Evolutionary conservation across 1,284 basidiomycete genomes (phyloP).

Genomic region (Anthracocystis walkeri): DNA sequence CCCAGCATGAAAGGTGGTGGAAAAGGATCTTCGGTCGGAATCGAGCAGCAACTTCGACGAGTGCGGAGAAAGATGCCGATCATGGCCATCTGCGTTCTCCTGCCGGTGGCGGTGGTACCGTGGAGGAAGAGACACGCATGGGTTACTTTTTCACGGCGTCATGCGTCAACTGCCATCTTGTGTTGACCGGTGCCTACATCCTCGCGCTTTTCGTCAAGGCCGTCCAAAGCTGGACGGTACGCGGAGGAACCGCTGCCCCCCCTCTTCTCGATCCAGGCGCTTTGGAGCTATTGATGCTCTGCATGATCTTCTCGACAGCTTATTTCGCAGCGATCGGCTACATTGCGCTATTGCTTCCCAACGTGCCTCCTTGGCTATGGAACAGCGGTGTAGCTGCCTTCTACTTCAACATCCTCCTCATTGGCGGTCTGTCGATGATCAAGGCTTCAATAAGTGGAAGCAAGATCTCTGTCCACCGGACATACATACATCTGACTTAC

Average conservation of each 20-base stretch:
- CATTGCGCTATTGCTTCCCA: constrained; percentile 34
- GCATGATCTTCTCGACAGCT: constrained; percentile 23
- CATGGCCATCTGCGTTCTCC: too few species aligned
- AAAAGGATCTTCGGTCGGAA: background rate
- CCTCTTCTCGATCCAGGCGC: constrained; percentile 12
- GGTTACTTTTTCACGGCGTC: constrained; percentile 36
- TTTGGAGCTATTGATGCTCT: constrained; percentile 17
- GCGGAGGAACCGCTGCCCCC: background rate
- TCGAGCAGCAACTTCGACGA: background rate
- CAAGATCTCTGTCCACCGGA: constrained; percentile 8
- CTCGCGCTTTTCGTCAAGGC: constrained; percentile 16
- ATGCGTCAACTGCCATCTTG: constrained; percentile 36
- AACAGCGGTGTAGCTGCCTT: constrained; percentile 9
- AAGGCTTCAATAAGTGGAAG: background rate
- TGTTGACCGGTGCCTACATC: constrained; percentile 19
- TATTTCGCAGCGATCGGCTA: constrained; percentile 38
- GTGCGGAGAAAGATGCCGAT: background rate
- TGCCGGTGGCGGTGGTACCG: background rate
- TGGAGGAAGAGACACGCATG: constrained; percentile 9
- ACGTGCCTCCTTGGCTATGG: constrained; percentile 28
- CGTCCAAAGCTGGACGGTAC: constrained; percentile 5
- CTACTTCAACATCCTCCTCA: background rate
- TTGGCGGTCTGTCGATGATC: background rate
- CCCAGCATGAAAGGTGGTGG: background rate
- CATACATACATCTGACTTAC: background rate